Evolutionary conservation across 495 filamentous ascomycete species (phyloP), one percentile per base, ranked within the genome.

Genomic region (Neurospora cerealis): DNA sequence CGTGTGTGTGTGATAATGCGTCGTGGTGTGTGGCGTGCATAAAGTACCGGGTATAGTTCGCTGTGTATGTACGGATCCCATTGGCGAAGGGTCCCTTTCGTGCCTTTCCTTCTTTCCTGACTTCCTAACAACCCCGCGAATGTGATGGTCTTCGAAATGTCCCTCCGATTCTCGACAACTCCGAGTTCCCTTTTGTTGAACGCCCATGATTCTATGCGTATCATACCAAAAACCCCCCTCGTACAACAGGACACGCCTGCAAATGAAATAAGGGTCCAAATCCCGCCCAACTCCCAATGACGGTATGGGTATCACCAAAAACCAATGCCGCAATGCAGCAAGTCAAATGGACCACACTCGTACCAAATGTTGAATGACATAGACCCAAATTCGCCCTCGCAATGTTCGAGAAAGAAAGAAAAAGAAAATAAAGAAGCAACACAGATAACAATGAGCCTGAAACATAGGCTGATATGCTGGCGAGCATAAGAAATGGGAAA

Each of bases 331-430:
- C 71, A 17, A 72, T 62, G 72, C 75, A 75, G 73, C 71, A 32
- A 76, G 73, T 70, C 78, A 75, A 62, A 78, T 77, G 74, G 73
- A 69, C 66, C 54, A 74, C 71, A 72, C 71, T 62, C 77, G 69
- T 74, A 73, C 76, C 76, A 78, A 72, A 75, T 72, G 74, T 73
- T 66, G 74, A 78, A 72, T 70, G 76, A 73, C 71, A 74, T 70
- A 39, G 46, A 77, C 69, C 73, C 73, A 75, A 21, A 66, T 66
- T 34, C 54, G 54, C 54, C 54, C 54, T 66, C 54, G 54, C 54
- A 66, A 66, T 66, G 54, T 66, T 19, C 1, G 24, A 66, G 13
- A 66, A 66, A 34, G 72, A 71, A 44, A 44, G n/a, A 19, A 71
- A 37, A 72, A 72, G 48, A 69, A 54, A 41, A 72, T 21, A 69